Evolutionary conservation across 306 rosid genomes (phyloP).

Genomic region (Rosa chinensis): DNA sequence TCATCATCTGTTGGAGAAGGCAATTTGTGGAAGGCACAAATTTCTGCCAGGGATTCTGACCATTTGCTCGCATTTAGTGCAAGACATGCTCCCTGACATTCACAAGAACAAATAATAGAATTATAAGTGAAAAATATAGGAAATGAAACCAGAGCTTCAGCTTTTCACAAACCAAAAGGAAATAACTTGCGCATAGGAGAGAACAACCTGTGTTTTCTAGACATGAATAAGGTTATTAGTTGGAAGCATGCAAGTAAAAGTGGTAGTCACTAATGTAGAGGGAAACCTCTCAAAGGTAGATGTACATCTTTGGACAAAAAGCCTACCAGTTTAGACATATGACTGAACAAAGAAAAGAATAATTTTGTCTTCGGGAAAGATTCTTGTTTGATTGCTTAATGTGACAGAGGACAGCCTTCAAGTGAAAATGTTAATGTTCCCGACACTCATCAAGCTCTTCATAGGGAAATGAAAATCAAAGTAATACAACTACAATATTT

Average conservation of each 20-base stretch:
- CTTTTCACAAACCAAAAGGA: slow-evolving; percentile 8
- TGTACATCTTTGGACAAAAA: background rate
- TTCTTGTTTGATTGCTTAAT: background rate
- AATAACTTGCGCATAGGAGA: background rate
- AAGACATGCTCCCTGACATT: slow-evolving; percentile 84
- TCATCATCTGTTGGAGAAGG: slow-evolving; percentile 76
- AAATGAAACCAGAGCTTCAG: slow-evolving; percentile 24
- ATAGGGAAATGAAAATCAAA: background rate
- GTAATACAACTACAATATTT: background rate
- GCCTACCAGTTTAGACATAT: background rate
- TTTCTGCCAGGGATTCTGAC: slow-evolving; percentile 59
- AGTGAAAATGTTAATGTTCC: background rate
- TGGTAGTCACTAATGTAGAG: too few relatives aligned
- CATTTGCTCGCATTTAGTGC: slow-evolving; percentile 78
- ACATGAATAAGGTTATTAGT: too few relatives aligned
- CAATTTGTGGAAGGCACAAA: slow-evolving; percentile 71
- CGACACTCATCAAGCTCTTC: background rate
- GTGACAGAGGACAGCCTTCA: background rate
- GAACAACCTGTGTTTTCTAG: background rate
- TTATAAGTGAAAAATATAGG: background rate
- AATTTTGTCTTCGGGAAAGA: background rate
- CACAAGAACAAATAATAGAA: slow-evolving; percentile 13
- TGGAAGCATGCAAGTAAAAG: too few relatives aligned
- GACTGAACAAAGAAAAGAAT: background rate
- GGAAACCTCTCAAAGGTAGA: background rate